Evolutionary conservation across 306 rosid genomes (phyloP).

Genomic region (Citrullus mucosospermus): DNA sequence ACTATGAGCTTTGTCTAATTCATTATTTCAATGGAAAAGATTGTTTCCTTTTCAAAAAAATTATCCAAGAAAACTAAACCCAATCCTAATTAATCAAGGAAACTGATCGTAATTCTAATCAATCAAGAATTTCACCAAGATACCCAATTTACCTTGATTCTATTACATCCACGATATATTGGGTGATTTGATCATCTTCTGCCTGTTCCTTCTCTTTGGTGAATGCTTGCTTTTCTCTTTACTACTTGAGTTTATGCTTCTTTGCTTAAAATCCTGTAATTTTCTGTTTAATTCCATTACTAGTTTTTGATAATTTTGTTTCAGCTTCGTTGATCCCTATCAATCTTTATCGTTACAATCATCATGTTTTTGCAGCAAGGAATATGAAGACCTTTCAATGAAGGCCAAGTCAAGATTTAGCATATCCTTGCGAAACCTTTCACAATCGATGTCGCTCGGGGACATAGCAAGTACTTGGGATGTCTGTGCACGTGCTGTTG

Average conservation of each 20-base stretch:
- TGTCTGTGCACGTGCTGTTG: conserved; percentile 53
- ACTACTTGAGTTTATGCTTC: background rate
- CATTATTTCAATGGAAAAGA: no score
- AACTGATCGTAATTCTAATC: no score
- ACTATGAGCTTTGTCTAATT: no score
- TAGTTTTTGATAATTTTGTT: background rate
- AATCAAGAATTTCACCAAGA: no score
- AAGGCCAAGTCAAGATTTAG: conserved; percentile 74
- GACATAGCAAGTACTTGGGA: conserved; percentile 85
- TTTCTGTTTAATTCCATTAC: background rate
- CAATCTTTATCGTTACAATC: background rate
- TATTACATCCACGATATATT: background rate
- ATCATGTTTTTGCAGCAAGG: conserved; percentile 35
- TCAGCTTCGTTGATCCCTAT: background rate
- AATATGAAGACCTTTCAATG: conserved; percentile 63
- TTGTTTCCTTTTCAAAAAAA: no score
- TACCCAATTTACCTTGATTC: no score
- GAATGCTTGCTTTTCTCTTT: background rate
- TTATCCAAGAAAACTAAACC: no score
- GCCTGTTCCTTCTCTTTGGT: background rate
- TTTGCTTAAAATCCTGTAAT: background rate
- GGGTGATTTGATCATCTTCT: background rate
- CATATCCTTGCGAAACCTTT: conserved; percentile 54
- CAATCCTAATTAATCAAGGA: no score
- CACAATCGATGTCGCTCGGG: conserved; percentile 72